Evolutionary conservation across 495 filamentous ascomycete species (phyloP), one percentile per base, ranked within the genome.

Genomic region (Cercophora scortea): DNA sequence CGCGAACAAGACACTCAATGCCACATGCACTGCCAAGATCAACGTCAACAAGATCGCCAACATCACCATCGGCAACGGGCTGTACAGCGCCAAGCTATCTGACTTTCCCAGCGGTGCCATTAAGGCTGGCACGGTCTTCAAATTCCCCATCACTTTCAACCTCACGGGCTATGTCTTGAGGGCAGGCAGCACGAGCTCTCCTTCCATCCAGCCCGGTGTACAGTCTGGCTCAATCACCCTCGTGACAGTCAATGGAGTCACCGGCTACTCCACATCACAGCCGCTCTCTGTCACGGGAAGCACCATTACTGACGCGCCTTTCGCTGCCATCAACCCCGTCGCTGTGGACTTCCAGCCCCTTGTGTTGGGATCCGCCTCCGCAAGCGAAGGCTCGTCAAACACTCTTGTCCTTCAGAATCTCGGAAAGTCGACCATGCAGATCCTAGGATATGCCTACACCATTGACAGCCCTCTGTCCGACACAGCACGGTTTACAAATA

Each of bases 361-460:
- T 42, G 66, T 72, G 15, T 45, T 73, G 18, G 53, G 53, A 13
- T 51, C 53, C 8, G 53, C 53, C 8, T 46, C 55, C 16, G 59
- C 64, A 0, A 52, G 54, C 8, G 59, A 54, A 12, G 61, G 62
- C n/a, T 55, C 57, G 13, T 47, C 59, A 15, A 58, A 47, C 36
- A 61, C 67, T 35, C 64, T 71, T 44, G 60, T 65, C 25, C 60
- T 75, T 15, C 51, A 60, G 34, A 75, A 75, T 48, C 33, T 66
- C 40, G 71, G 71, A 12, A 56, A 60, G 33, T 46, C 47, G 0
- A 43, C 52, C 19, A 52, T 75, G 61, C 64, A 39, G 11, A 72
- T 74, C 18, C 41, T 64, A 12, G 71, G 71, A 39, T 75, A 60
- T 48, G 61, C 61, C 4, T 50, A 53, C 44, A 58, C 59, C 16